Percentiles rank a stretch among this genome's conserved stretches.
Evolutionary conservation across 352 stramenopile genomes (phyloP).

Genomic region (Phytophthora constricta): DNA sequence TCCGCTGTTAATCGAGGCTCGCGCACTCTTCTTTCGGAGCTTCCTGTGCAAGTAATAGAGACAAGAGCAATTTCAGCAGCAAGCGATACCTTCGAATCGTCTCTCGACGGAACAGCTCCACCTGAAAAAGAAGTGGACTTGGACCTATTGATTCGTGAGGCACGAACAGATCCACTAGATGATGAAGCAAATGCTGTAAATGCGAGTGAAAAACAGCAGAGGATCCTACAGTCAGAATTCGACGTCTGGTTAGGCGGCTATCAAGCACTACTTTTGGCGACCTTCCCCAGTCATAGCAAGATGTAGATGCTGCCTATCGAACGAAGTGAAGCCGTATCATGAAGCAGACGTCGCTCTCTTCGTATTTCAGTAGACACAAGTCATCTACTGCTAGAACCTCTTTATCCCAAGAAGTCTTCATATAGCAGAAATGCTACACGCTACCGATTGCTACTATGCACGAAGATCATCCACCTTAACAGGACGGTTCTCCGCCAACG

Average conservation of each 20-base stretch:
- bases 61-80: slow-evolving; percentile 8
- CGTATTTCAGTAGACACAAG: no score
- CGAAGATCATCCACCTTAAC: slow-evolving; percentile 71
- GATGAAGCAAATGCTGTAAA: neutral
- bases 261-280: slow-evolving; percentile 24
- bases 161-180: slow-evolving; percentile 28
- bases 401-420: no score
- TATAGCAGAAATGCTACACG: no score
- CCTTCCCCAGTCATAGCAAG: neutral
- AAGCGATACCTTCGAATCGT: slow-evolving; percentile 5
- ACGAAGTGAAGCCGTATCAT: neutral
- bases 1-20: neutral
- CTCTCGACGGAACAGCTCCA: slow-evolving; percentile 7
- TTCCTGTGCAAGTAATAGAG: slow-evolving; percentile 28
- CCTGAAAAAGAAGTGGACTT: slow-evolving; percentile 27
- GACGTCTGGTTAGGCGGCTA: slow-evolving; percentile 25
- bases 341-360: no score
- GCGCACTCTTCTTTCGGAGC: slow-evolving; percentile 35
- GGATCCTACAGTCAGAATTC: slow-evolving; percentile 16
- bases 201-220: slow-evolving; percentile 3
- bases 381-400: neutral
- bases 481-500: slow-evolving; percentile 68
- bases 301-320: neutral
- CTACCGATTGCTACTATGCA: no score
- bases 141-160: slow-evolving; percentile 38